A percentile compares a stretch with the other conserved stretches of the same genome.
Conservation (phyloP, 371 early-diverging fungal species). For the Mucor piriformis region DNA sequence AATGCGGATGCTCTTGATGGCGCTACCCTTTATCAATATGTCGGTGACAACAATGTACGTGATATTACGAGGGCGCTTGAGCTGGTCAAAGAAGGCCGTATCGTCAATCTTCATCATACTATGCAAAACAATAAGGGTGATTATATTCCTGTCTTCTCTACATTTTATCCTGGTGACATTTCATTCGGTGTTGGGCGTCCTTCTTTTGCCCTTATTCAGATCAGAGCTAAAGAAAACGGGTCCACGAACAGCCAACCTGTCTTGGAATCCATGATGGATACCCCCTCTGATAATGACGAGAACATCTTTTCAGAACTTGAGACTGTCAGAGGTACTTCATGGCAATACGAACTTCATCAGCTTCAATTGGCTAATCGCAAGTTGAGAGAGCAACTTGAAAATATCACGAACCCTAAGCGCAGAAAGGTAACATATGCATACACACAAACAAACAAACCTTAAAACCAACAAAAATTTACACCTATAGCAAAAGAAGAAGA, state of each 20-base stretch:
- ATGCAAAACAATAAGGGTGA: conserved; percentile 52
- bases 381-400: conserved; percentile 43
- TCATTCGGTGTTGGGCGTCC: conserved; percentile 30
- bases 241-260: background rate
- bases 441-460: background rate
- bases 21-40: conserved; percentile 52
- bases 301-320: conserved; percentile 50
- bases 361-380: conserved; percentile 45
- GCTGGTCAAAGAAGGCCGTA: conserved; percentile 43
- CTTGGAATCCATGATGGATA: conserved; percentile 16
- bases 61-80: conserved; percentile 49
- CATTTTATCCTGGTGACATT: conserved; percentile 52
- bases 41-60: conserved; percentile 52
- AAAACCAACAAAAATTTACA: background rate
- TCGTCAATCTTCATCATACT: conserved; percentile 40
- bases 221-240: conserved; percentile 25
- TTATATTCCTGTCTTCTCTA: conserved; percentile 41
- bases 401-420: conserved; percentile 26
- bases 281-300: conserved; percentile 27
- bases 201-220: conserved; percentile 44
- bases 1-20: conserved; percentile 47
- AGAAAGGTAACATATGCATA: conserved; percentile 31
- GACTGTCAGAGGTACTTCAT: conserved; percentile 44
- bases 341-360: conserved; percentile 60
- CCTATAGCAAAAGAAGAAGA: conserved; percentile 37